Conservation (phyloP, 441 rosid species). For the Macaranga tanarius region DNA sequence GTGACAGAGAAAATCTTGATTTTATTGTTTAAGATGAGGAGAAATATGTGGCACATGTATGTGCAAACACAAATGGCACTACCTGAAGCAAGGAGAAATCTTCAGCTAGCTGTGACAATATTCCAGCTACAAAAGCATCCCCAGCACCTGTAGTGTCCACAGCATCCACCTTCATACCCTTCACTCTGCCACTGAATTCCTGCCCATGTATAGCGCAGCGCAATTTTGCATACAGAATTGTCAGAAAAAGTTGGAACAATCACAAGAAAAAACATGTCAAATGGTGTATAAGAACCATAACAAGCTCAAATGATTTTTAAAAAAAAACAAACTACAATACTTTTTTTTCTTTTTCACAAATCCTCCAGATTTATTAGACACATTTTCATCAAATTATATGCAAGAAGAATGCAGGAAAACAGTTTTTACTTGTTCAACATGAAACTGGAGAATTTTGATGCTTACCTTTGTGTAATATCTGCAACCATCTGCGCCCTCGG, state of each 20-base stretch:
- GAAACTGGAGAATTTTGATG: conserved; percentile 6
- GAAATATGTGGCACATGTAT: too few relatives aligned
- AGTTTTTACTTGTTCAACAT: not conserved
- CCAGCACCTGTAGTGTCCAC: conserved; percentile 98
- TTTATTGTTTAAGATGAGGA: too few relatives aligned
- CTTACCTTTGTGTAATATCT: conserved; percentile 89
- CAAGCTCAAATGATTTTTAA: not conserved
- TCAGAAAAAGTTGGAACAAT: not conserved
- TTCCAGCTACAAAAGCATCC: conserved; percentile 93
- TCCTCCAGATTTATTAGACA: not conserved
- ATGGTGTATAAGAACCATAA: not conserved
- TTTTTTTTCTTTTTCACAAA: not conserved
- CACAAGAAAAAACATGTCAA: too few relatives aligned
- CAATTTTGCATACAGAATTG: not conserved
- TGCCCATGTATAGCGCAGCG: conserved; percentile 24
- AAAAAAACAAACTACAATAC: too few relatives aligned
- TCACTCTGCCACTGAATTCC: conserved; percentile 78
- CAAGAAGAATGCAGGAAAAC: not conserved
- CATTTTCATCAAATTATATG: conserved; percentile 1
- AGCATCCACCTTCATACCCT: conserved; percentile 68
- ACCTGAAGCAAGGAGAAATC: conserved; percentile 86
- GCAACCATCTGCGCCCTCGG: conserved; percentile 86
- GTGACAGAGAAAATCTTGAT: too few relatives aligned
- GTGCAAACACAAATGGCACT: conserved; percentile 7
- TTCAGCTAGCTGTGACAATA: conserved; percentile 52